Evolutionary conservation across 331 rosid genomes (phyloP), one percentile per base, ranked within the genome.

Genomic region (Prunus yedoensis): DNA sequence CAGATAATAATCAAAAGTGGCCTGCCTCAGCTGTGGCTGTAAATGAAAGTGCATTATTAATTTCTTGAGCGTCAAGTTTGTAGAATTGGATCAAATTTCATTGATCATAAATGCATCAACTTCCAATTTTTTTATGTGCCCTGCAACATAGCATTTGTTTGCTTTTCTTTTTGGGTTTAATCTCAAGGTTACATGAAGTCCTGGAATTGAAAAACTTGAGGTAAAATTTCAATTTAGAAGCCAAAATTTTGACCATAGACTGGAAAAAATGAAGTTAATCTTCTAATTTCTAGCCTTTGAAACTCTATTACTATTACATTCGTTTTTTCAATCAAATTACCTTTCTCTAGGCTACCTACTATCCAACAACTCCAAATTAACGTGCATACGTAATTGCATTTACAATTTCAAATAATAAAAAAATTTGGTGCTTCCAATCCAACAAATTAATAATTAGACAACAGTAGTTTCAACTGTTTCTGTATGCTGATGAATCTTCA

Each of bases 351-450:
- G 3, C 17, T 20, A 71, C 76, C 45, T 41, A 15, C 54, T 58
- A 27, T 53, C 54, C 57, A 72, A 46, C 76, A 23, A 72, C 76
- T 58, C 76, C 57, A 72, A 23, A 71, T 23, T 27, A 56, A 45
- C 18, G 17, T 17, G 21, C 68, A 73, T 46, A 23, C 10, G 20
- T 15, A 67, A 67, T 68, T 23, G 72, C 58, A 68, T 68, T 68
- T 68, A 68, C 58, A 47, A 17, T 30, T 30, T 30, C 35, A 30
- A 1, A 30, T 30, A 49, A 43, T 49, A 27, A 14, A 1, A 25
- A 25, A 25, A 25, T 68, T 49, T 32, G 7, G 57, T 3, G 14
- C 27, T 20, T 47, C 49, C 15, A 9, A 68, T 4, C 27, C 27
- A 68, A 50, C 27, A 50, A 16, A 38, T 53, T 46, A 10, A 38